Evolutionary conservation across 352 stramenopile genomes (phyloP), one percentile per base, ranked within the genome.

Genomic region (Pythium rishiriense): DNA sequence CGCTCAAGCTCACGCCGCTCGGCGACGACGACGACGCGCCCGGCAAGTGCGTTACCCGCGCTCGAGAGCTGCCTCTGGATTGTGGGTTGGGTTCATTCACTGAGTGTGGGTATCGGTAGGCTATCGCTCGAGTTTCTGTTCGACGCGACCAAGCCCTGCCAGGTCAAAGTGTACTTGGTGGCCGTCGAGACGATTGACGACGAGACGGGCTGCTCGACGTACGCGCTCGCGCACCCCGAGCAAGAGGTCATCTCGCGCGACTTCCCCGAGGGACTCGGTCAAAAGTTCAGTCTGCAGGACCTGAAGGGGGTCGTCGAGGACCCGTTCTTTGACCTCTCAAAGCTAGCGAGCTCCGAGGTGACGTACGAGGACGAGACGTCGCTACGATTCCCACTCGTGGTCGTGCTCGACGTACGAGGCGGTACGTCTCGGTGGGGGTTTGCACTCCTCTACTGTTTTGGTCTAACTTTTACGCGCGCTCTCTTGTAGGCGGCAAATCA

Each of bases 131-230:
- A 84, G 65, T 94, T 95, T 68, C 43, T 84, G 28, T 93, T 94
- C 55, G 87, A 95, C 57, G 84, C 82, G 24, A 88, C 79, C 15
- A 93, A 91, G 63, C 64, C 83, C 1, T 93, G 85, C 60, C 74
- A 64, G n/a, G 68, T 90, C 47, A 76, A 73, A 43, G 63, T 95
- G 3, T 91, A 81, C 53, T 61, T 94, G 21, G 70, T 91, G 31
- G 81, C 77, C 24, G 56, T 69, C 21, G 87, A 95, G 72, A 85
- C 70, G 10, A 83, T 93, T 37, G 78, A 94, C 51, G 64, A 79
- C 46, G 78, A 88, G 17, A 88, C 75, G 19, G 82, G 79, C 37
- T 75, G 74, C 66, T 91, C 79, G 28, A 83, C 72, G 39, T 90
- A 86, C 54, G 59, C 75, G 15, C 67, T 86, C 22, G 71, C 83